Conservation (phyloP, 2,329 filamentous ascomycete species). For the Talaromyces verruculosus region DNA sequence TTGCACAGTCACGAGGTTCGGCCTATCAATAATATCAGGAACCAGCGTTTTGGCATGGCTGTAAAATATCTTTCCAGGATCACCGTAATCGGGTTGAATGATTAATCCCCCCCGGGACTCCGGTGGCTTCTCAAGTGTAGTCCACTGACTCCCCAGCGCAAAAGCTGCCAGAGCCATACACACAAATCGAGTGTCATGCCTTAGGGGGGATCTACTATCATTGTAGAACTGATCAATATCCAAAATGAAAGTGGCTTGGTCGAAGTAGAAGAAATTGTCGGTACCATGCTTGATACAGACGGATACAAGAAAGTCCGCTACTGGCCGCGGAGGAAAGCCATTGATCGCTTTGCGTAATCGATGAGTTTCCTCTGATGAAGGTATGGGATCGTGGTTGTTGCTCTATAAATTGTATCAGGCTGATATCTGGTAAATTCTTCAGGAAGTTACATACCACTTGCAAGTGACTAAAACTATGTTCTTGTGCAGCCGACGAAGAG, state of each 20-base stretch:
- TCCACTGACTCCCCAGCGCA: constrained; percentile 1
- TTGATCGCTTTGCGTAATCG: not conserved
- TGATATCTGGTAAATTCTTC: not conserved
- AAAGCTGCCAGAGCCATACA: not conserved
- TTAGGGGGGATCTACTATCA: not conserved
- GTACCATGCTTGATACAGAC: constrained; percentile 3
- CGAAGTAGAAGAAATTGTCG: constrained; percentile 2
- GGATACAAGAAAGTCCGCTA: constrained; percentile 1
- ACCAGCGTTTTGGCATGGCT: constrained; percentile 32
- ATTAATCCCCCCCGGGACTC: constrained; percentile 24
- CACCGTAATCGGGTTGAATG: constrained; percentile 19
- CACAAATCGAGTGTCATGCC: constrained; percentile 33
- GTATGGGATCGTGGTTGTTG: not conserved
- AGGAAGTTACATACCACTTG: not conserved
- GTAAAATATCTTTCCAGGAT: constrained; percentile 36
- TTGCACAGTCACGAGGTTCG: constrained; percentile 36
- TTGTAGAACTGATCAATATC: not conserved
- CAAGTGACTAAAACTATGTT: constrained; percentile 26
- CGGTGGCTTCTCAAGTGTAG: not conserved
- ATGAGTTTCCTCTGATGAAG: not conserved
- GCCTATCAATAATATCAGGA: constrained; percentile 37
- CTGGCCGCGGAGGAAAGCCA: not conserved
- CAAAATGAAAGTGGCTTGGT: not conserved
- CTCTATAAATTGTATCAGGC: not conserved
- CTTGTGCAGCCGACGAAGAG: constrained; percentile 34